These are phyloP conservation scores for Podospora conica DNA, from an alignment of 495 filamentous ascomycete genomes.

Conservation along the genomic window DNA sequence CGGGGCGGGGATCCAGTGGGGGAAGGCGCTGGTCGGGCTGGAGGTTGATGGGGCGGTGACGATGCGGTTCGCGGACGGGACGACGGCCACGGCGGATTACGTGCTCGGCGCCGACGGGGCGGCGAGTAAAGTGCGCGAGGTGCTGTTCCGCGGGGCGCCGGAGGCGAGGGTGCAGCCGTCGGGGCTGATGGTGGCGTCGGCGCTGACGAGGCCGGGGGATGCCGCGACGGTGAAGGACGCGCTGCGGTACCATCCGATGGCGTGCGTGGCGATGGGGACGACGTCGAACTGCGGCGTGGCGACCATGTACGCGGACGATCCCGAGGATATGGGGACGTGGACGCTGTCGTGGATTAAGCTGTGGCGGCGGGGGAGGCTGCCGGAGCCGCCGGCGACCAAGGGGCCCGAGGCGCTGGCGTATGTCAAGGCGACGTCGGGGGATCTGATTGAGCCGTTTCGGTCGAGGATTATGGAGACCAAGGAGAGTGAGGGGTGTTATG, in stretches of 20 bases:
- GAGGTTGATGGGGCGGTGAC: conserved; percentile 49
- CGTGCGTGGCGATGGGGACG: conserved; percentile 25
- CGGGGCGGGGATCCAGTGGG: conserved; percentile 25
- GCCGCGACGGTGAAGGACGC: conserved; percentile 28
- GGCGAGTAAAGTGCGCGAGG: conserved; percentile 31
- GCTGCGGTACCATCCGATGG: conserved; percentile 24
- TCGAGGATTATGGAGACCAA: conserved; percentile 37
- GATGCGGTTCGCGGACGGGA: conserved; percentile 62
- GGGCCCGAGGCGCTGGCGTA: conserved; percentile 30
- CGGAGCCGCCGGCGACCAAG: conserved; percentile 4
- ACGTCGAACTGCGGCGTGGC: conserved; percentile 10
- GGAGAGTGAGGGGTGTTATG: conserved; percentile 27
- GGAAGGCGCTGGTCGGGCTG: conserved; percentile 22
- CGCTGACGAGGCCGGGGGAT: conserved; percentile 26
- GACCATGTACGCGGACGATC: conserved; percentile 21
- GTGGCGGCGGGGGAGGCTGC: conserved; percentile 21
- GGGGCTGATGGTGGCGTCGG: conserved; percentile 25
- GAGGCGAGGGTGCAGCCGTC: conserved; percentile 19
- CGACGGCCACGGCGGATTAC: conserved; percentile 19
- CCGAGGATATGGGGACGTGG: conserved; percentile 32
- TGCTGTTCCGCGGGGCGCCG: conserved; percentile 32
- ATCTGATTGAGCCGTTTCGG: conserved; percentile 35
- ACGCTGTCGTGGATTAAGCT: conserved; percentile 32
- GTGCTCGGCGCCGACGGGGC: conserved; percentile 47
- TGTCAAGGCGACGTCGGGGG: conserved; percentile 32